These are phyloP conservation scores for Cyclotella atomus DNA, from an alignment of 108 stramenopile species.

Conservation along the genomic window DNA sequence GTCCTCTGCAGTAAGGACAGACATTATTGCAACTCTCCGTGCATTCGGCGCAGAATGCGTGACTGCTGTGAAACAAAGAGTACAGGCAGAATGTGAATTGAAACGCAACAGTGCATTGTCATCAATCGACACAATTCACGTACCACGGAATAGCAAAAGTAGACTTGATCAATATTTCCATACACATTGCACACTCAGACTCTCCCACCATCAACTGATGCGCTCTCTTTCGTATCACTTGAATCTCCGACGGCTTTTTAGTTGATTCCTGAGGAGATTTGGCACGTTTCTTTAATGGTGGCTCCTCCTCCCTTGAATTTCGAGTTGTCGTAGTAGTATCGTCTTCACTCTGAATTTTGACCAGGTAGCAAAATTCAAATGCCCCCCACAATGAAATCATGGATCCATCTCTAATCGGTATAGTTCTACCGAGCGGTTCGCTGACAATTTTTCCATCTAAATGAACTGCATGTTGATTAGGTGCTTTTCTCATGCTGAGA, in stretches of 20 bases:
- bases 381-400: conserved; percentile 25
- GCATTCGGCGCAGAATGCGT: conserved; percentile 39
- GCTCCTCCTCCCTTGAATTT: background rate
- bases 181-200: conserved; percentile 32
- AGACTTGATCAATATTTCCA: conserved; percentile 37
- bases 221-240: conserved; percentile 18
- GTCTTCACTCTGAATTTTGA: conserved; percentile 1
- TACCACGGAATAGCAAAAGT: conserved; percentile 38
- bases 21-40: conserved; percentile 2
- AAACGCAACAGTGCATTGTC: background rate
- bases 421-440: conserved; percentile 8
- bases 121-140: background rate
- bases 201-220: conserved; percentile 22
- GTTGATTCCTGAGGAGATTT: too few species aligned
- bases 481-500: conserved; percentile 38
- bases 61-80: conserved; percentile 8
- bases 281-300: background rate
- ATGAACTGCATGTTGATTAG: conserved; percentile 3
- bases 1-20: conserved; percentile 39
- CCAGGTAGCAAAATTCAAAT: conserved; percentile 24
- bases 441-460: conserved; percentile 13
- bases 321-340: background rate
- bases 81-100: background rate
- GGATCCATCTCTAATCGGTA: conserved; percentile 19
- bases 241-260: too few species aligned